A percentile compares a stretch with the other conserved stretches of the same genome.
phyloP scores from a whole-genome alignment of 257 asterid genomes.

The Solanum neorickii region DNA sequence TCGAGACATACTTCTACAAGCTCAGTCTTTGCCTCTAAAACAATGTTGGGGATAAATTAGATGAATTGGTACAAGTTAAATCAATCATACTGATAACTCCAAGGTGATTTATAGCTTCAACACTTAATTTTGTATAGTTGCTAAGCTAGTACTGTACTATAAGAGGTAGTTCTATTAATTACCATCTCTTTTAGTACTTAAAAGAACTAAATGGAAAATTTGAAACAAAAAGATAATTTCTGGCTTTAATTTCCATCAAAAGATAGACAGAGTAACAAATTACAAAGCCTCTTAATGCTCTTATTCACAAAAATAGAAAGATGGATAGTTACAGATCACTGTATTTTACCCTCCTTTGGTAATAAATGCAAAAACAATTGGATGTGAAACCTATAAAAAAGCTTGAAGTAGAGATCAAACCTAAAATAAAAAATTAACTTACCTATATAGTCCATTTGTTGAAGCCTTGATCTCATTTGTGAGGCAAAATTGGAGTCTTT shows the following conservation, averaged over 20 bases:
- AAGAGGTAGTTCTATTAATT: not conserved
- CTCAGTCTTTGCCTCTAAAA: not conserved
- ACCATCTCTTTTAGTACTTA: not conserved
- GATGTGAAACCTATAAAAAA: not conserved
- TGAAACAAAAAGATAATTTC: not conserved
- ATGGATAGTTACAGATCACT: not conserved
- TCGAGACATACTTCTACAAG: not conserved
- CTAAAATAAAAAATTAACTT: not conserved
- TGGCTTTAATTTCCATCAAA: not conserved
- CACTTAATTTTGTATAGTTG: not conserved
- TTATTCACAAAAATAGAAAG: not conserved
- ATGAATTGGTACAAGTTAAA: not conserved
- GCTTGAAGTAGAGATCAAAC: not conserved
- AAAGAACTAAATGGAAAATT: not conserved
- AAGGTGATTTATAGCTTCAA: not conserved
- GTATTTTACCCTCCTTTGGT: not conserved
- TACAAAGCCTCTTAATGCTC: not conserved
- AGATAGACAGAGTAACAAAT: not conserved
- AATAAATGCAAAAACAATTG: not conserved
- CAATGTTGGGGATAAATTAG: not conserved
- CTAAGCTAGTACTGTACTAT: not conserved
- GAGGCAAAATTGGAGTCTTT: constrained; percentile 12
- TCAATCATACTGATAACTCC: not conserved
- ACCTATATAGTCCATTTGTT: constrained; percentile 37
- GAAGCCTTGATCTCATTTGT: constrained; percentile 27